These are phyloP conservation scores for Sinapis alba DNA, from an alignment of 441 rosid genomes.

Conservation along the genomic window DNA sequence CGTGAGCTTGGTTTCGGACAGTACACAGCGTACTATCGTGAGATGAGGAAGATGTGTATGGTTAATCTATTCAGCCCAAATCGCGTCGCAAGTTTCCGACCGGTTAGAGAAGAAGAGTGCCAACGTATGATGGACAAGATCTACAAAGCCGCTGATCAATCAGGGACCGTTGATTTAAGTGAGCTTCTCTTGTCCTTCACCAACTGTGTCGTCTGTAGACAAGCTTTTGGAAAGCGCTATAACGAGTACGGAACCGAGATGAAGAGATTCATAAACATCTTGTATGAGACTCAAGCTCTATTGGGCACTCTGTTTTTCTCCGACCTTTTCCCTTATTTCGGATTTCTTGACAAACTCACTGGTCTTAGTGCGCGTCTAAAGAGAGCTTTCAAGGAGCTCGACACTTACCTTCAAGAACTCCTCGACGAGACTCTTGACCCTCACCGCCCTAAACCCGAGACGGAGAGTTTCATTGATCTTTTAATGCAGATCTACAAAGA, in stretches of 20 bases:
- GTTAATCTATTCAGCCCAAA: conserved; percentile 53
- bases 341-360: conserved; percentile 34
- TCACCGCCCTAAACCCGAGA: conserved; percentile 36
- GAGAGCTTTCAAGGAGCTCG: conserved; percentile 37
- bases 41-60: conserved; percentile 53
- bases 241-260: conserved; percentile 43
- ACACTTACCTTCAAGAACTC: conserved; percentile 45
- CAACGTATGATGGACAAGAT: conserved; percentile 42
- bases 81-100: conserved; percentile 51
- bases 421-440: conserved; percentile 41
- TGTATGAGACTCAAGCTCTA: conserved; percentile 43
- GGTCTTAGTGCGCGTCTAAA: conserved; percentile 39
- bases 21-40: conserved; percentile 48
- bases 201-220: conserved; percentile 41
- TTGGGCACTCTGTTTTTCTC: conserved; percentile 42
- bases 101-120: conserved; percentile 59
- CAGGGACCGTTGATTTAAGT: conserved; percentile 36
- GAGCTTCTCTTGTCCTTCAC: conserved; percentile 43
- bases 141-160: conserved; percentile 30
- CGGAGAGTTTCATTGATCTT: conserved; percentile 41
- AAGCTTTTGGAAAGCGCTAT: conserved; percentile 42
- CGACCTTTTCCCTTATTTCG: conserved; percentile 40
- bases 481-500: conserved; percentile 39
- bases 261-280: conserved; percentile 40
- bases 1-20: conserved; percentile 48